Evolutionary conservation across 768 basidiomycete genomes (phyloP).

Genomic region (Rhodosporidiobolus sp.): DNA sequence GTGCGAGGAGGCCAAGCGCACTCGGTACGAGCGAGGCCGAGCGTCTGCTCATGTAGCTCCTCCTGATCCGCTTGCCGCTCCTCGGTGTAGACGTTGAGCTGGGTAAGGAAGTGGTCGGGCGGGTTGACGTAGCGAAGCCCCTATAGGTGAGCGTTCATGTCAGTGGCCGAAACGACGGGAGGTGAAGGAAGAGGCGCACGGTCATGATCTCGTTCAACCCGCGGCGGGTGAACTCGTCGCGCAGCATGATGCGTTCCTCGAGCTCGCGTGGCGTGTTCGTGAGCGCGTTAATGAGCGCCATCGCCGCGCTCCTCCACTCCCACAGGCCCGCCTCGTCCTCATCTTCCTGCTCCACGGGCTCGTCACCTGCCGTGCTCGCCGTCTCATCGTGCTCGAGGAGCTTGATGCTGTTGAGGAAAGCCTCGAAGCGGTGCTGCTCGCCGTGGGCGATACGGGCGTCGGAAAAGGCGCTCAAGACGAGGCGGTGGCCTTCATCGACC

Average conservation of each 20-base stretch:
- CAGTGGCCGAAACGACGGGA: background rate
- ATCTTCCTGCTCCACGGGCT: constrained; percentile 45
- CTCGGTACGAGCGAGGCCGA: constrained; percentile 23
- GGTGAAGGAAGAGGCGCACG: constrained; percentile 57
- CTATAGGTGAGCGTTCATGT: constrained; percentile 49
- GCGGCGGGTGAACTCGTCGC: constrained; percentile 77
- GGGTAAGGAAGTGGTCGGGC: constrained; percentile 71
- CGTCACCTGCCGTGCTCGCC: constrained; percentile 40
- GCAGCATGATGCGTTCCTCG: constrained; percentile 71
- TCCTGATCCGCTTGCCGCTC: constrained; percentile 88
- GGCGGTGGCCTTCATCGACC: constrained; percentile 64
- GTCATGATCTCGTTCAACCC: constrained; percentile 80
- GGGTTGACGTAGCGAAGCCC: constrained; percentile 70
- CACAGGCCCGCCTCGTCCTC: constrained; percentile 66
- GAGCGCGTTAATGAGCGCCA: constrained; percentile 76
- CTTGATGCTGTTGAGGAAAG: constrained; percentile 63
- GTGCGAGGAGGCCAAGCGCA: background rate
- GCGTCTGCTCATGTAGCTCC: constrained; percentile 67
- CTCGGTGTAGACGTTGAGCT: constrained; percentile 75
- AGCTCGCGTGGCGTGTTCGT: constrained; percentile 70
- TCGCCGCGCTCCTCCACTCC: constrained; percentile 72
- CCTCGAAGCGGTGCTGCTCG: constrained; percentile 77
- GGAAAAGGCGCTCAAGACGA: constrained; percentile 72
- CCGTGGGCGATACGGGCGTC: constrained; percentile 70
- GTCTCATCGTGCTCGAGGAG: constrained; percentile 53